These are phyloP conservation scores for Aspergillus ruber DNA, from an alignment of 2,329 filamentous ascomycete genomes.

Conservation along the genomic window DNA sequence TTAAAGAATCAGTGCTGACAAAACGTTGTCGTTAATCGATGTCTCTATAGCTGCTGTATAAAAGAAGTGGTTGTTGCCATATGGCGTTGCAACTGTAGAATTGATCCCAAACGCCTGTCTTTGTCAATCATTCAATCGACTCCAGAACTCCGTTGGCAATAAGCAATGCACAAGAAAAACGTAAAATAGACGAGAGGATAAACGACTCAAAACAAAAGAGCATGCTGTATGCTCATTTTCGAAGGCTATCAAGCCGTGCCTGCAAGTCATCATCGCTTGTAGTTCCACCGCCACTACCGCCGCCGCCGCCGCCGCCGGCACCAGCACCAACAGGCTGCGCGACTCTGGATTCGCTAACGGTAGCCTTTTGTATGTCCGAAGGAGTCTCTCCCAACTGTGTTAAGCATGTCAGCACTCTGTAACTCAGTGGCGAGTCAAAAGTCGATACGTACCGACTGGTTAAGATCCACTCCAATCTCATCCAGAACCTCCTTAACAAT, in stretches of 20 bases:
- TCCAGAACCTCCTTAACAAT: constrained; percentile 94
- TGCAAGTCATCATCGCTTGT: constrained; percentile 82
- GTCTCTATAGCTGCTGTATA: no score
- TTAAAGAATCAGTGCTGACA: no score
- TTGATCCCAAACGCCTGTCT: background rate
- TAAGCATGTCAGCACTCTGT: constrained; percentile 14
- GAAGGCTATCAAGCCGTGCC: constrained; percentile 81
- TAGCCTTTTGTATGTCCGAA: constrained; percentile 67
- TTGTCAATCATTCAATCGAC: constrained; percentile 1
- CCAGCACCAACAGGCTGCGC: constrained; percentile 69
- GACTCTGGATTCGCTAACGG: constrained; percentile 67
- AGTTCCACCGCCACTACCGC: constrained; percentile 32
- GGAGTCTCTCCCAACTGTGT: constrained; percentile 84
- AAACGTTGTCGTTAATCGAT: no score
- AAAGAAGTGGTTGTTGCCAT: no score
- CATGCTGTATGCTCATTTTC: constrained; percentile 40
- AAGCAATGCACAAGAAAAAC: background rate
- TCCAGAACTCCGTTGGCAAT: background rate
- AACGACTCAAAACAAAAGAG: background rate
- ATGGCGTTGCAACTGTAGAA: no score
- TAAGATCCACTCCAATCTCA: constrained; percentile 91
- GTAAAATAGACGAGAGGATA: background rate
- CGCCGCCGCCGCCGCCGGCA: constrained; percentile 32
- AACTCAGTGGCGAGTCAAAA: background rate
- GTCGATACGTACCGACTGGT: constrained; percentile 66